A percentile compares a stretch with the other conserved stretches of the same genome.
Evolutionary conservation across 2,329 filamentous ascomycete species (phyloP).

Genomic region (Sporothrix schenckii): DNA sequence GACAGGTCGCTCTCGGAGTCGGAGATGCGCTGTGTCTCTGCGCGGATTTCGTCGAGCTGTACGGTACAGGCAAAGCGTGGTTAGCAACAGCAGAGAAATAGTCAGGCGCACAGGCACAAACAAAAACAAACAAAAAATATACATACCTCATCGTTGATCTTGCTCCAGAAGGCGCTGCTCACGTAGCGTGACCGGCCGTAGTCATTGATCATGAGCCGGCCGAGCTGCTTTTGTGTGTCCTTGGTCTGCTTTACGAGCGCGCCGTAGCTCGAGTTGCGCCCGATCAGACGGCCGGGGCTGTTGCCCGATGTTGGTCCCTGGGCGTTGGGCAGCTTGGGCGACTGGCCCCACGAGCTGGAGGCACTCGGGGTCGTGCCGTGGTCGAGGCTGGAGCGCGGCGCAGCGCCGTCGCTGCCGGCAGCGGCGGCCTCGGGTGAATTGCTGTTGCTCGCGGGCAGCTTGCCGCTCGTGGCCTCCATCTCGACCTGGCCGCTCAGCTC

Average conservation of each 20-base stretch:
- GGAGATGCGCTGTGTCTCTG: constrained; percentile 54
- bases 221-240: constrained; percentile 59
- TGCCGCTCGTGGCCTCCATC: constrained; percentile 49
- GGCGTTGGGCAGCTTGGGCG: constrained; percentile 26
- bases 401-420: not conserved
- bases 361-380: constrained; percentile 23
- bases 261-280: constrained; percentile 34
- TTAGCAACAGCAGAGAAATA: constrained; percentile 1
- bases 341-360: constrained; percentile 30
- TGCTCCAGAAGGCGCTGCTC: constrained; percentile 76
- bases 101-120: constrained; percentile 33
- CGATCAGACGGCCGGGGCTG: constrained; percentile 34
- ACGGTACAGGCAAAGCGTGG: not conserved
- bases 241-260: constrained; percentile 38
- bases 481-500: constrained; percentile 68
- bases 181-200: constrained; percentile 70
- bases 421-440: constrained; percentile 46
- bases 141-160: constrained; percentile 70
- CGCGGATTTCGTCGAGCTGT: constrained; percentile 52
- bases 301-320: constrained; percentile 1
- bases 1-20: constrained; percentile 62
- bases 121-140: not conserved
- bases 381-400: constrained; percentile 24
- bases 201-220: constrained; percentile 70
- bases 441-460: constrained; percentile 42